Base-by-base conservation (phyloP, 768 basidiomycete genomes). In the Lyophyllum decastes region DNA sequence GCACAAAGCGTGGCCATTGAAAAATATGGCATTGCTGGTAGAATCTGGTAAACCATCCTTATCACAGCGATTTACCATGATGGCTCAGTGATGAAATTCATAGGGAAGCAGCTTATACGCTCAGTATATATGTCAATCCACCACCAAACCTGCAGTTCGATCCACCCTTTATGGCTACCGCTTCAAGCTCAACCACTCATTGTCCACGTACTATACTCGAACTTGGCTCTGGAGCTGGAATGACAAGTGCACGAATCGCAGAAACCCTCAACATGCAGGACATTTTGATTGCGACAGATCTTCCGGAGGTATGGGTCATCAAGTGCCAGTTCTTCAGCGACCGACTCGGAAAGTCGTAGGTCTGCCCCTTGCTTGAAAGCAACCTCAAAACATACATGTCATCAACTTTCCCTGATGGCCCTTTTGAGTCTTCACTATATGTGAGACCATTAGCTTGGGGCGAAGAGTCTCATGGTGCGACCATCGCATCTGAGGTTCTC, bases 1-100 rank as follows among this genome's bases (percentile, higher is more conserved):
- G 76, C 76, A 4, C 89, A 90, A 69, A 73, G 74, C 55, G 69
- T 76, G 16, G 84, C 88, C 5, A 94, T 94, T 53, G 71, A 77
- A 16, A 75, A 75, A 62, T 93, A 89, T 67, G 92, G 92, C 4
- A 94, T 95, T 55, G 93, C 92, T 8, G 90, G 92, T 30, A 79
- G 90, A 71, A 85, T 95, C 47, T 94, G 92, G 93, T 90, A 77
- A 76, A 21, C 40, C 41, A 52, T 51, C 52, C 47, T 58, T 51
- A 26, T 24, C 24, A 19, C 48, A 44, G 26, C 7, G 25, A 54
- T 38, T 45, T n/a, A 38, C 34, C 56, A 50, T 55, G 63, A 38
- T 50, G 57, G 25, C 68, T 65, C 48, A 68, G n/a, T 19, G 21
- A 48, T 44, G 43, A 38, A 49, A 19, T 21, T 60, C 55, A 46